Conservation (phyloP, 2,329 filamentous ascomycete species). For the Monosporascus sp. region DNA sequence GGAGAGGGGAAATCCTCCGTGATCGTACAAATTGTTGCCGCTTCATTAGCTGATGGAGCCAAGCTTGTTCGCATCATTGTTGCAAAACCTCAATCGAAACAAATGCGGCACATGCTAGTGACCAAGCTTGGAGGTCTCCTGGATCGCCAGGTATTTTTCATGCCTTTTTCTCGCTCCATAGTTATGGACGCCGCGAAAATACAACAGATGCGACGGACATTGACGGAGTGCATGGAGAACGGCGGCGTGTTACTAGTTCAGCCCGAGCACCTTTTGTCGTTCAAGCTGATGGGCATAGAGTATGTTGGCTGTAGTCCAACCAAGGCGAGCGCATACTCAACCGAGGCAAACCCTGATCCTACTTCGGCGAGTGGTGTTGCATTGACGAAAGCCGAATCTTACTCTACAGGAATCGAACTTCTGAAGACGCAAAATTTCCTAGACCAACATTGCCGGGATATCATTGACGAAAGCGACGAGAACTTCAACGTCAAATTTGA, state of each 20-base stretch:
- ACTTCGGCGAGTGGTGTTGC: conserved; percentile 7
- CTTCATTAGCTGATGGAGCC: conserved; percentile 43
- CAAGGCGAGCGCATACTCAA: not conserved
- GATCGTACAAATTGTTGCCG: conserved; percentile 59
- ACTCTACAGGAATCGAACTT: conserved; percentile 17
- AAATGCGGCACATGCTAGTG: conserved; percentile 54
- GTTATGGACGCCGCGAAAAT: conserved; percentile 27
- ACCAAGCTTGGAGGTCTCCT: conserved; percentile 51
- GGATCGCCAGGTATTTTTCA: conserved; percentile 45
- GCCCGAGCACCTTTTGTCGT: conserved; percentile 59
- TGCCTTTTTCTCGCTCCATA: conserved; percentile 54
- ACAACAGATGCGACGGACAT: conserved; percentile 30
- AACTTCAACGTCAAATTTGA: conserved; percentile 57
- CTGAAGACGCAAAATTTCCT: conserved; percentile 40
- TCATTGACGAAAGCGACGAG: conserved; percentile 63
- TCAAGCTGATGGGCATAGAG: conserved; percentile 57
- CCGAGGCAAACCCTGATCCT: conserved; percentile 18
- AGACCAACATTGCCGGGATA: conserved; percentile 39
- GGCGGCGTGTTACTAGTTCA: conserved; percentile 56
- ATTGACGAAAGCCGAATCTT: conserved; percentile 18
- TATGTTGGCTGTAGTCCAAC: conserved; percentile 7
- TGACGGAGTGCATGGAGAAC: conserved; percentile 38
- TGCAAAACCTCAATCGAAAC: conserved; percentile 52
- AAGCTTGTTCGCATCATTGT: conserved; percentile 54
- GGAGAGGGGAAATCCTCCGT: conserved; percentile 66